Percentiles rank a stretch among this genome's conserved stretches.
phyloP scores from a whole-genome alignment of 169 alveolate species.

The Eimeria necatrix region DNA sequence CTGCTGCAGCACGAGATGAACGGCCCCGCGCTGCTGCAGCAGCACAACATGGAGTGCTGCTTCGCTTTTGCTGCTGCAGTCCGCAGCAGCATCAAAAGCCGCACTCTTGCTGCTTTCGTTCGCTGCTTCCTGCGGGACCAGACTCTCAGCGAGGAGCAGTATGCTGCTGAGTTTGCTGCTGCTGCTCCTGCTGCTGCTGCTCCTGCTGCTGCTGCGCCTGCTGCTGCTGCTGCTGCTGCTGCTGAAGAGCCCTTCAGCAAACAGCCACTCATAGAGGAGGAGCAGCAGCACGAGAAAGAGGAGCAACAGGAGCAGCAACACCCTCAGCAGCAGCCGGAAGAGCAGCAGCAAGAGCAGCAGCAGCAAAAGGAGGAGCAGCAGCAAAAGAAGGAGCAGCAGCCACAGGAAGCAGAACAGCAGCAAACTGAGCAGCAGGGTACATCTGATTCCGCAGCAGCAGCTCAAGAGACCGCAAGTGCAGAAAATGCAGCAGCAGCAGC shows the following conservation, averaged over 20 bases:
- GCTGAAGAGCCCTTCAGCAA: not conserved
- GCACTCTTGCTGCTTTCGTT: slow-evolving; percentile 12
- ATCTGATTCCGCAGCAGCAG: slow-evolving; percentile 16
- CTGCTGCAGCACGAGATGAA: slow-evolving; percentile 28
- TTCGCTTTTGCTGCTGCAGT: slow-evolving; percentile 44
- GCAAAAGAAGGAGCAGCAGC: not conserved
- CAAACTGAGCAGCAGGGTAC: no score
- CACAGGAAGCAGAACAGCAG: not conserved
- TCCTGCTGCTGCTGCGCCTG: not conserved
- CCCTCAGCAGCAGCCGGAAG: not conserved
- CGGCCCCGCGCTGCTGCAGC: slow-evolving; percentile 52
- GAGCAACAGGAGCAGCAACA: not conserved
- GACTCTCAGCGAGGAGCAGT: not conserved
- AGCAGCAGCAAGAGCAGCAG: not conserved
- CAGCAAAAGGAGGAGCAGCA: not conserved
- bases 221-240: not conserved
- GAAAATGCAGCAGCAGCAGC: no score
- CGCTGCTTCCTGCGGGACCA: not conserved
- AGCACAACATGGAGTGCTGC: slow-evolving; percentile 51
- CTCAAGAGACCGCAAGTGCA: not conserved
- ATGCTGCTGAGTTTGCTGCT: slow-evolving; percentile 12
- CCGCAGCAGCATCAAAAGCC: not conserved
- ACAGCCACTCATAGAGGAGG: not conserved
- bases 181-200: slow-evolving; percentile 31
- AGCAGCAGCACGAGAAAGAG: not conserved